Percentiles rank a stretch among this genome's conserved stretches.
Conservation (phyloP, 129 eudicot genomes). For the Chrysanthemum makinoi region DNA sequence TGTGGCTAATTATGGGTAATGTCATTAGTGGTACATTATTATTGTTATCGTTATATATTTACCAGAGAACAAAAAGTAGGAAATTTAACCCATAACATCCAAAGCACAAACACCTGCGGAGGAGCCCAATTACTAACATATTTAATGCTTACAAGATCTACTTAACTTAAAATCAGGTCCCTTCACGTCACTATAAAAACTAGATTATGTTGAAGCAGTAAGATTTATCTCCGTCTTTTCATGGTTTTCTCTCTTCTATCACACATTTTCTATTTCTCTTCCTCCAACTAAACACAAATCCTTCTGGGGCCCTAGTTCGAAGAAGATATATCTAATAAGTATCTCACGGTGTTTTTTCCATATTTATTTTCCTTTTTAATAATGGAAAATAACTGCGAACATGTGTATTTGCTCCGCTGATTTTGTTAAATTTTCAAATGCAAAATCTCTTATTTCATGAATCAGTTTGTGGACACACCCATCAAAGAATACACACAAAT, state of each 20-base stretch:
- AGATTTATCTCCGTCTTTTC: neutral
- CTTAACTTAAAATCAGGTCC: slow-evolving; percentile 5
- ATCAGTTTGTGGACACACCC: slow-evolving; percentile 16
- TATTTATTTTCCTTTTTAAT: neutral
- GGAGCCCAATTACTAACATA: neutral
- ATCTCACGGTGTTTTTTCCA: neutral
- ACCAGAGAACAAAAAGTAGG: neutral
- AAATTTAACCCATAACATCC: neutral
- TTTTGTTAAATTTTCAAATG: neutral
- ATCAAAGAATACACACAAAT: neutral
- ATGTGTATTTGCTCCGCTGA: neutral
- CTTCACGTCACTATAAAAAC: neutral
- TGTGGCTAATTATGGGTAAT: neutral
- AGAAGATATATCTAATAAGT: neutral
- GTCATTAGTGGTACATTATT: neutral
- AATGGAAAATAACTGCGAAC: neutral
- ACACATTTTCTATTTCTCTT: slow-evolving; percentile 5
- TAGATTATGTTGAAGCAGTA: neutral
- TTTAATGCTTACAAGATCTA: neutral
- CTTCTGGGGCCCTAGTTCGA: neutral
- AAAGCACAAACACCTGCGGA: neutral
- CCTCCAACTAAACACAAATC: slow-evolving; percentile 8
- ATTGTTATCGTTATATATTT: neutral
- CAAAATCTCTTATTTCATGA: neutral
- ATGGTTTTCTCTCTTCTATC: neutral